Evolutionary conservation across 768 basidiomycete species (phyloP).

Genomic region (Boletus reticuloceps): DNA sequence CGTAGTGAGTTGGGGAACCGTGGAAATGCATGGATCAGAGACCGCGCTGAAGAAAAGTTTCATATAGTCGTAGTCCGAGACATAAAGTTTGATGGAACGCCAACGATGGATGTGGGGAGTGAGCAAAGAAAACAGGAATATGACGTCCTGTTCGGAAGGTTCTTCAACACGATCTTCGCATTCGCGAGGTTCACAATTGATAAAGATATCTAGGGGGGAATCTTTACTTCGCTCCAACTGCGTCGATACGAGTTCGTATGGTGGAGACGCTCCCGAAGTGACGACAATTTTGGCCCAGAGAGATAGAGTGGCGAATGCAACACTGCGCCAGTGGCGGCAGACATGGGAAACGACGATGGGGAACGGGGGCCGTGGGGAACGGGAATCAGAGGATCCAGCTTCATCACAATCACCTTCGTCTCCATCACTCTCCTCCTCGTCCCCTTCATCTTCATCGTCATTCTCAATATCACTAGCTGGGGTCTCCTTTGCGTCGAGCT

Average conservation of each 20-base stretch:
- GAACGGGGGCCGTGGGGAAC: not conserved
- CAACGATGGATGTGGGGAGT: slow-evolving; percentile 54
- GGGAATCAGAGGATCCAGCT: not conserved
- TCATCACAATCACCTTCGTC: not conserved
- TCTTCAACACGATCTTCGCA: too few relatives aligned
- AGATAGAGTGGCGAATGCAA: slow-evolving; percentile 49
- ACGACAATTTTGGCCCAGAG: slow-evolving; percentile 53
- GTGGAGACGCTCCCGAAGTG: slow-evolving; percentile 28
- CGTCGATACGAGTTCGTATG: slow-evolving; percentile 41
- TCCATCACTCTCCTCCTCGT: not conserved
- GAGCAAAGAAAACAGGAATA: slow-evolving; percentile 35
- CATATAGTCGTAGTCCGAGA: slow-evolving; percentile 44
- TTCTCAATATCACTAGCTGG: not conserved
- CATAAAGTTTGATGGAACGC: slow-evolving; percentile 35
- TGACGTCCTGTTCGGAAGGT: slow-evolving; percentile 22
- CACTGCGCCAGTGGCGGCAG: slow-evolving; percentile 56
- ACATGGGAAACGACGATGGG: too few relatives aligned
- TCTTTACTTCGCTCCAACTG: slow-evolving; percentile 55
- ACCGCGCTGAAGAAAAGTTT: slow-evolving; percentile 39
- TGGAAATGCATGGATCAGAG: slow-evolving; percentile 34
- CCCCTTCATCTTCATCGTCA: not conserved
- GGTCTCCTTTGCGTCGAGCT: slow-evolving; percentile 36
- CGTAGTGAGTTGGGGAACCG: slow-evolving; percentile 52
- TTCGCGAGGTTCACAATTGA: slow-evolving; percentile 25
- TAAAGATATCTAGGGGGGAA: slow-evolving; percentile 48